Conservation (phyloP, 75 land plant genomes). For the Pinus tabuliformis region DNA sequence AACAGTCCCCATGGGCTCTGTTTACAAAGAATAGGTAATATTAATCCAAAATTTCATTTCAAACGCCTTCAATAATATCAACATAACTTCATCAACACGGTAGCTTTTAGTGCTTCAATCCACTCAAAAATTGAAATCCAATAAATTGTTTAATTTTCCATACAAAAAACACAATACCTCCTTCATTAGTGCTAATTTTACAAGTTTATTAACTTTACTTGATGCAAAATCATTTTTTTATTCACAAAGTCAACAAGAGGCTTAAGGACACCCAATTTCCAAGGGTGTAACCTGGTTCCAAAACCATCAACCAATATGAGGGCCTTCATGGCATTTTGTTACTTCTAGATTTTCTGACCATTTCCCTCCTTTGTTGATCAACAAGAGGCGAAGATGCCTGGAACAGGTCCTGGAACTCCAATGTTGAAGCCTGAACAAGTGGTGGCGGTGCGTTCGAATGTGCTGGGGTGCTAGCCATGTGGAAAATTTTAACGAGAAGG, state of each 20-base stretch:
- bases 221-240: conserved; percentile 94
- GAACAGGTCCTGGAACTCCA: too few species aligned
- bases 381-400: too few species aligned
- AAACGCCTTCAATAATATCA: conserved; percentile 85
- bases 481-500: too few species aligned
- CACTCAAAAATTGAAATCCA: conserved; percentile 14
- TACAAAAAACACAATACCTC: not conserved
- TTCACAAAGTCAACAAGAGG: conserved; percentile 96
- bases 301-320: conserved; percentile 94
- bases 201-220: conserved; percentile 37
- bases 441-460: too few species aligned
- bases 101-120: conserved; percentile 88
- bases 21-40: conserved; percentile 89
- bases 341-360: too few species aligned
- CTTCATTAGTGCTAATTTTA: too few species aligned
- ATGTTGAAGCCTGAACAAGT: too few species aligned
- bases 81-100: conserved; percentile 89
- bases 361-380: too few species aligned
- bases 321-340: conserved; percentile 68
- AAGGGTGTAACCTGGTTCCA: conserved; percentile 85
- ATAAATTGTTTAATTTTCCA: not conserved
- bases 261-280: conserved; percentile 88
- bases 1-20: conserved; percentile 94
- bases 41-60: conserved; percentile 78
- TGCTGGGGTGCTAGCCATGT: too few species aligned